phyloP scores from a whole-genome alignment of 352 stramenopile genomes.

The Globisporangium echinulatum region DNA sequence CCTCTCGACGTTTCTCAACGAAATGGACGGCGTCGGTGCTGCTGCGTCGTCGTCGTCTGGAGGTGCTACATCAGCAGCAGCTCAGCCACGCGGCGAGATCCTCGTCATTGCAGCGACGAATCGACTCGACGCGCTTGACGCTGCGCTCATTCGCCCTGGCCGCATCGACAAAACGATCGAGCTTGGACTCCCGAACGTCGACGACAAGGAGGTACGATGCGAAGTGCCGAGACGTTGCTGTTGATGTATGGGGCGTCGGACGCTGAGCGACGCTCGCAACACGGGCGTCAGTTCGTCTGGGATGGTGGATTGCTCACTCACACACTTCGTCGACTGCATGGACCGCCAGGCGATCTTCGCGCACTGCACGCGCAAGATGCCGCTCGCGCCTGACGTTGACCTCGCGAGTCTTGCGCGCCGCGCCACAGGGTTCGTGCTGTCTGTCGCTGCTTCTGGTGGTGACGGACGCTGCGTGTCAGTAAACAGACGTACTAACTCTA shows the following conservation, averaged over 20 bases:
- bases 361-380: slow-evolving; percentile 66
- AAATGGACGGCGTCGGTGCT: slow-evolving; percentile 76
- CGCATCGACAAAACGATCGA: slow-evolving; percentile 75
- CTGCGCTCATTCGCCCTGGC: slow-evolving; percentile 63
- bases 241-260: neutral
- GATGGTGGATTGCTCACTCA: too few species aligned
- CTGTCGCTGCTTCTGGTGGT: slow-evolving; percentile 4
- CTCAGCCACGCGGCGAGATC: slow-evolving; percentile 28
- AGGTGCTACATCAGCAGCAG: slow-evolving; percentile 1
- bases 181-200: slow-evolving; percentile 38
- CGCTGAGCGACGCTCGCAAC: neutral
- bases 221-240: too few species aligned
- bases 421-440: slow-evolving; percentile 27
- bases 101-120: slow-evolving; percentile 76
- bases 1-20: slow-evolving; percentile 79
- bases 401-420: slow-evolving; percentile 31
- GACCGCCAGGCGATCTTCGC: slow-evolving; percentile 48
- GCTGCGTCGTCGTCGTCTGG: slow-evolving; percentile 11
- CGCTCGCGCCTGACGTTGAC: slow-evolving; percentile 48
- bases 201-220: slow-evolving; percentile 25
- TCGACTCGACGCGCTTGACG: slow-evolving; percentile 56
- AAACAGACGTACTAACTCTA: too few species aligned
- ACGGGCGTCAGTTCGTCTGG: too few species aligned
- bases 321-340: too few species aligned
- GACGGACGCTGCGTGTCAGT: too few species aligned